Percentiles rank a stretch among this genome's conserved stretches.
phyloP scores from a whole-genome alignment of 495 filamentous ascomycete species.

The Neurospora sp. region DNA sequence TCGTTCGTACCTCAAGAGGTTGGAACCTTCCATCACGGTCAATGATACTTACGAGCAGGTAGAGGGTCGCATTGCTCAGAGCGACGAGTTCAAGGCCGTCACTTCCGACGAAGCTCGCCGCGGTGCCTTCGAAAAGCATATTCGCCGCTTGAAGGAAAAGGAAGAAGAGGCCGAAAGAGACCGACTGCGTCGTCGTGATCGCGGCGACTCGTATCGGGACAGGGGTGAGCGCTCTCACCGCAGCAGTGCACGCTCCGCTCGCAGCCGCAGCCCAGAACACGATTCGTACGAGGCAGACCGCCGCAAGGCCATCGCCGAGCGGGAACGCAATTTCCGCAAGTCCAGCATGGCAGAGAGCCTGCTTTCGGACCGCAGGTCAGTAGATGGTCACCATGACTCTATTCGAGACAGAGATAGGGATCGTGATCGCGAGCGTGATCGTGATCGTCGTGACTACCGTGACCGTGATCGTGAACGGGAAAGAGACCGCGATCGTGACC shows the following conservation, averaged over 20 bases:
- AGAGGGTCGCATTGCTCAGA: constrained; percentile 63
- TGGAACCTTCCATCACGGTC: constrained; percentile 73
- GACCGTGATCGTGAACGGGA: constrained; percentile 35
- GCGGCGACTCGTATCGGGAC: constrained; percentile 44
- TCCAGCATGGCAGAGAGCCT: constrained; percentile 54
- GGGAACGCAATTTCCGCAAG: constrained; percentile 80
- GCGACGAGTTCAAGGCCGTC: constrained; percentile 72
- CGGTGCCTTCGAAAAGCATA: constrained; percentile 83
- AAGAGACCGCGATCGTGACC: constrained; percentile 23
- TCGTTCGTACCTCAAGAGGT: constrained; percentile 77
- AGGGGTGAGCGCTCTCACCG: constrained; percentile 54
- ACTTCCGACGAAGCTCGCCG: constrained; percentile 72
- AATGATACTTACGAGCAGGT: constrained; percentile 82
- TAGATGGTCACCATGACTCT: constrained; percentile 28
- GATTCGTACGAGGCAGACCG: constrained; percentile 86
- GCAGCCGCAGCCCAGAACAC: constrained; percentile 65
- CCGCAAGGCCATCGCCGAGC: constrained; percentile 73
- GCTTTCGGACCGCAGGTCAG: constrained; percentile 40
- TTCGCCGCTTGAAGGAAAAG: constrained; percentile 82
- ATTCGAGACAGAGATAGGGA: constrained; percentile 44
- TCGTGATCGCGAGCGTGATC: constrained; percentile 44
- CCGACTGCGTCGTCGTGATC: constrained; percentile 53
- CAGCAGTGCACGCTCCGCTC: constrained; percentile 35
- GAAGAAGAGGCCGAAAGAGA: constrained; percentile 77
- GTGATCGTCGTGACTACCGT: constrained; percentile 33